These are phyloP conservation scores for Naganishia cerealis DNA, from an alignment of 1,284 basidiomycete species.

Conservation along the genomic window DNA sequence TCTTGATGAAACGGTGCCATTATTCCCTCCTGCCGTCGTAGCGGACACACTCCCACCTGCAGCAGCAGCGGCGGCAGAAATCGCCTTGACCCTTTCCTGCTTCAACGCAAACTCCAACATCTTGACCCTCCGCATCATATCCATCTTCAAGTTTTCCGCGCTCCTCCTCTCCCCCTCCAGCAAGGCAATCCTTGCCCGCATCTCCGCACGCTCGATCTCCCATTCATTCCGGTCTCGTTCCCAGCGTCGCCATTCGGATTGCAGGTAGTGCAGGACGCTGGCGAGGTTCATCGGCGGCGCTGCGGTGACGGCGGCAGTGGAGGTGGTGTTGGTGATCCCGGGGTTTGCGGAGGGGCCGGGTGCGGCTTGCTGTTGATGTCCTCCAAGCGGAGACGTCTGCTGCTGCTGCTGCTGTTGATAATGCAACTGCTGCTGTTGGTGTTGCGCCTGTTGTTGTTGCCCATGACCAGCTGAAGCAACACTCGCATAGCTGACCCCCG, in stretches of 20 bases:
- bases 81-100: slow-evolving; percentile 86
- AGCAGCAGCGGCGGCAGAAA: slow-evolving; percentile 59
- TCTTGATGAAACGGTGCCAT: background rate
- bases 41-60: slow-evolving; percentile 58
- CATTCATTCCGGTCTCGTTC: slow-evolving; percentile 98
- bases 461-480: slow-evolving; percentile 7
- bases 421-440: slow-evolving; percentile 35
- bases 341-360: background rate
- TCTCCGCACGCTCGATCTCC: slow-evolving; percentile 99
- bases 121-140: slow-evolving; percentile 92
- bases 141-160: slow-evolving; percentile 94
- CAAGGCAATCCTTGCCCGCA: slow-evolving; percentile 93
- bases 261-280: slow-evolving; percentile 91
- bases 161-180: slow-evolving; percentile 94
- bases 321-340: slow-evolving; percentile 47
- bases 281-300: slow-evolving; percentile 79
- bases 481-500: background rate
- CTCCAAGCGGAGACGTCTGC: slow-evolving; percentile 56
- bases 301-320: slow-evolving; percentile 61
- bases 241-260: slow-evolving; percentile 95
- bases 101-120: slow-evolving; percentile 96
- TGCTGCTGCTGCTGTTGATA: slow-evolving; percentile 50
- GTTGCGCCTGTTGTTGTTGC: slow-evolving; percentile 18
- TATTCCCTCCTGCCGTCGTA: slow-evolving; percentile 52
- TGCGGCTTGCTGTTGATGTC: slow-evolving; percentile 58